phyloP scores from a whole-genome alignment of 1,139 yeast species.

The Kazachstania sp. region DNA sequence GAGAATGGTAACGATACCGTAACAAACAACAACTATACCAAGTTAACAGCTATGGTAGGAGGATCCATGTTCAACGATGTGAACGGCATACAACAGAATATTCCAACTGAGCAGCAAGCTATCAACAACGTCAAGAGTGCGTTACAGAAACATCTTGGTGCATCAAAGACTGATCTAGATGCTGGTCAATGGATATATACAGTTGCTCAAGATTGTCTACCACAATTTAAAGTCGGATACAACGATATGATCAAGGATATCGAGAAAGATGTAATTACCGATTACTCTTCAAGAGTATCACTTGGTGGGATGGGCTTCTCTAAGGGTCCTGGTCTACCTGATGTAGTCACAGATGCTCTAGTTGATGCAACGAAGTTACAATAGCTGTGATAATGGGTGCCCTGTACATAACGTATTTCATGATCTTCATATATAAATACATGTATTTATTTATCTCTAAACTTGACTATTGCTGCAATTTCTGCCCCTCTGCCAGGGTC shows the following conservation, averaged over 20 bases:
- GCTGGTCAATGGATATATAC: constrained; percentile 28
- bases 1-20: constrained; percentile 4
- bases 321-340: constrained; percentile 83
- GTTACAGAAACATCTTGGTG: constrained; percentile 42
- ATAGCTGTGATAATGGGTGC: neutral
- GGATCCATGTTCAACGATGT: constrained; percentile 51
- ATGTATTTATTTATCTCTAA: neutral
- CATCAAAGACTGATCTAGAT: constrained; percentile 35
- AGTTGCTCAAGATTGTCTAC: constrained; percentile 51
- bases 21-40: constrained; percentile 39
- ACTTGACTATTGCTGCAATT: too few relatives aligned
- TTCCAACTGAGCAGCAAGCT: constrained; percentile 43
- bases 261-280: constrained; percentile 30
- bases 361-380: constrained; percentile 38
- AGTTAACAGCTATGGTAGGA: constrained; percentile 84
- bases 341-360: constrained; percentile 61
- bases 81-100: constrained; percentile 21
- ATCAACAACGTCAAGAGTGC: constrained; percentile 40
- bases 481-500: too few relatives aligned
- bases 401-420: too few relatives aligned
- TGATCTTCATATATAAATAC: neutral
- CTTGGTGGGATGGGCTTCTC: constrained; percentile 81
- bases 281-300: constrained; percentile 41
- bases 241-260: constrained; percentile 37
- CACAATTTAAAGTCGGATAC: constrained; percentile 76